Evolutionary conservation across 805 yeast genomes (phyloP).

Genomic region (Candida maesae): DNA sequence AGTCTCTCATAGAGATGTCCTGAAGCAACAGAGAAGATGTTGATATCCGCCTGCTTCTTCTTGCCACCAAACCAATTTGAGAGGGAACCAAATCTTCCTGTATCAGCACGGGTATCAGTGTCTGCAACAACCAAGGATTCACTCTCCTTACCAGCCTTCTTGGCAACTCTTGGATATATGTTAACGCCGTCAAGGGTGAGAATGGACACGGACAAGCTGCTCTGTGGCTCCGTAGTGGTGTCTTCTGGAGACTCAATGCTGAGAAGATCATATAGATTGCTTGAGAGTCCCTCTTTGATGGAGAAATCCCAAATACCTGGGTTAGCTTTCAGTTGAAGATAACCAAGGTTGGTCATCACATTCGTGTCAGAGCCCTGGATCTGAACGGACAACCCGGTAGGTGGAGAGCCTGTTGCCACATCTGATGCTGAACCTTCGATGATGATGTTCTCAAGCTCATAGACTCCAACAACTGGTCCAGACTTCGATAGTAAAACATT

Average conservation of each 20-base stretch:
- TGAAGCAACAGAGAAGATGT: constrained; percentile 78
- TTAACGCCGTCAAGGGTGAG: constrained; percentile 43
- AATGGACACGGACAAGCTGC: constrained; percentile 31
- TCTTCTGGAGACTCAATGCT: constrained; percentile 28
- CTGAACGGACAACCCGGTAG: constrained; percentile 24
- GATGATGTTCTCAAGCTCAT: constrained; percentile 48
- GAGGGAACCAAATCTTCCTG: constrained; percentile 10
- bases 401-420: constrained; percentile 24
- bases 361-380: constrained; percentile 46
- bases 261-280: constrained; percentile 38
- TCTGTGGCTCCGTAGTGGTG: constrained; percentile 4
- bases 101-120: constrained; percentile 4
- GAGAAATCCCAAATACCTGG: constrained; percentile 69
- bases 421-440: constrained; percentile 71
- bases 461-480: constrained; percentile 39
- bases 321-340: constrained; percentile 68
- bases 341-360: constrained; percentile 80
- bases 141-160: constrained; percentile 38
- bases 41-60: constrained; percentile 53
- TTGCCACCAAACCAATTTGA: constrained; percentile 11
- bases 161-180: constrained; percentile 42
- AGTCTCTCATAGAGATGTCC: constrained; percentile 78
- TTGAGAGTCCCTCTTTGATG: constrained; percentile 40
- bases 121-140: constrained; percentile 16
- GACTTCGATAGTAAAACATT: constrained; percentile 45